Percentiles rank a stretch among this genome's conserved stretches.
phyloP scores from a whole-genome alignment of 208 protist species.

The Acanthamoeba healyi region DNA sequence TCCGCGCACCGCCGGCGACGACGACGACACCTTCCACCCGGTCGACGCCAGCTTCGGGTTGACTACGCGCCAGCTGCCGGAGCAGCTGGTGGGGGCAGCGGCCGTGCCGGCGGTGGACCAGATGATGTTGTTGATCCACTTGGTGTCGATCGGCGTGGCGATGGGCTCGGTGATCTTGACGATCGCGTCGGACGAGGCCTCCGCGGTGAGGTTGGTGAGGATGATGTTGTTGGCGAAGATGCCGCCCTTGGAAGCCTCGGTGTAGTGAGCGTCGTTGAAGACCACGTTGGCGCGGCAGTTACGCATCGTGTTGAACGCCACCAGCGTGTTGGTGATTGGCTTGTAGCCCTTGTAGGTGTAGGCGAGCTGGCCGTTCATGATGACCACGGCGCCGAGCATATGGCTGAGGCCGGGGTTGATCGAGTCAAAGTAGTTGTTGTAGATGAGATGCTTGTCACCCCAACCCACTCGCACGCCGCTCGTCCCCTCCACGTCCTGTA shows the following conservation, averaged over 20 bases:
- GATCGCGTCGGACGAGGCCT: not conserved
- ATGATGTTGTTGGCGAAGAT: slow-evolving; percentile 7
- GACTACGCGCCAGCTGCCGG: too few relatives aligned
- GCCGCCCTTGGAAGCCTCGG: not conserved
- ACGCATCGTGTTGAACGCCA: not conserved
- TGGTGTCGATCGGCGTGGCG: not conserved
- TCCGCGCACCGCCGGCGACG: too few relatives aligned
- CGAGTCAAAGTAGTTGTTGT: not conserved
- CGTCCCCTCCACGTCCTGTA: not conserved
- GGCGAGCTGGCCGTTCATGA: not conserved
- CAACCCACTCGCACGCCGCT: not conserved
- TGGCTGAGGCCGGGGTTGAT: not conserved
- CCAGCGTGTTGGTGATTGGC: not conserved
- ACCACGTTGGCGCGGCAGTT: not conserved
- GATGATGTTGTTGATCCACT: not conserved
- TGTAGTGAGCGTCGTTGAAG: not conserved
- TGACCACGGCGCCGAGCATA: not conserved
- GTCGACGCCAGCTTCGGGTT: too few relatives aligned
- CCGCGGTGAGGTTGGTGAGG: not conserved
- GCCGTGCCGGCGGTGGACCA: not conserved
- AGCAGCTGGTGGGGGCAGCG: too few relatives aligned
- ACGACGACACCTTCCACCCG: too few relatives aligned
- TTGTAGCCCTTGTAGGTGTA: not conserved
- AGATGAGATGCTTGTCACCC: not conserved
- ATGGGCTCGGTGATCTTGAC: not conserved